Evolutionary conservation across 2,329 filamentous ascomycete species (phyloP), one percentile per base, ranked within the genome.

Genomic region (Penicillium expansum): DNA sequence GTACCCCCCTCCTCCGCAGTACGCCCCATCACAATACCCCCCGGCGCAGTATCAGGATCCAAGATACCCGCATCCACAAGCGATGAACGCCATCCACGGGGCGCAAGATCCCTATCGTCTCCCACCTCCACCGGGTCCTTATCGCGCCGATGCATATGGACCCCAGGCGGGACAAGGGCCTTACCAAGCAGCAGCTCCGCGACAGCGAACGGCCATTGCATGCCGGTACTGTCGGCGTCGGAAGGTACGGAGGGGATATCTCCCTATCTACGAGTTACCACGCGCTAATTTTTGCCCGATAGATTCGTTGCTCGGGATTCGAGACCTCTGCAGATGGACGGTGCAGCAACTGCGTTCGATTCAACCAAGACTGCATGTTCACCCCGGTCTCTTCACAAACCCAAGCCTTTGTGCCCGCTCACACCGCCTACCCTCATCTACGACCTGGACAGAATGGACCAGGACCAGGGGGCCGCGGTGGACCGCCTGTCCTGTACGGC

Each of bases 251-350:
- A 30, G 75, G 18, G 24, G 7, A 47, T 13, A 4, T 4, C 29
- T 42, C 14, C 16, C 37, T 32, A 20, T 14, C 24, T 30, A 5
- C 22, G 38, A 50, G 13, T 20, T 18, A 32, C 24, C 30, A 38
- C 18, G 35, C 48, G 52, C 56, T 49, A 33, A 55, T 45, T 45
- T 27, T 32, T 11, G n/a, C 24, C n/a, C 20, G 38, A 35, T 72
- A 90, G 87, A 90, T 90, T 71, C 86, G 88, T 58, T 91, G 87
- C 78, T 90, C 87, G 4, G 88, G 87, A 29, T 91, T 90, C 70
- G 87, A 90, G 67, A 83, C 82, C 55, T 88, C 86, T 38, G 83
- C 86, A 38, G 86, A 90, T 72, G 88, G 88, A 58, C 84, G 86
- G 58, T 91, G 87, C 78, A 84, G 81, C 67, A 90, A 90, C 71